Base-by-base conservation (phyloP, 2,329 filamentous ascomycete genomes). In the Ambrosiella cleistominuta region DNA sequence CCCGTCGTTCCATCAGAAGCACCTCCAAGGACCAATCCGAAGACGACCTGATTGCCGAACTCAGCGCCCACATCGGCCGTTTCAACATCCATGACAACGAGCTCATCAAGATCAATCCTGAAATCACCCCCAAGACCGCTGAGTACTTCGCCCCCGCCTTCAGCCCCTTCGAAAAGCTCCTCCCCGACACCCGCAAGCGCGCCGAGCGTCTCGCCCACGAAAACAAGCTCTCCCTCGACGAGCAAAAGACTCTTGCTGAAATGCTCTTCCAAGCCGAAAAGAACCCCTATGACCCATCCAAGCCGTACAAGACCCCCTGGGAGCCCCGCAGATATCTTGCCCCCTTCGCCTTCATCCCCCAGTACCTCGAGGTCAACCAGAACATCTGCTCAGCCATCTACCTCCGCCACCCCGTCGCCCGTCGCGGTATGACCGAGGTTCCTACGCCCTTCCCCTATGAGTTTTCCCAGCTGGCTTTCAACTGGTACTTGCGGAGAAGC, bases 291-390 rank as follows among this genome's bases (percentile, higher is more conserved):
- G 88, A 96, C 70, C 70, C 71, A 52, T 71, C 69, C 59, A 95
- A 95, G 71, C 88, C 93, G 2, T 98, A 98, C 68, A 79, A 79
- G 3, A 96, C 90, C 1, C 93, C 93, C 11, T 98, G 93, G 93
- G 73, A 78, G 63, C 93, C 93, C 11, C 79, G 89, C 58, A 78
- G 85, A 56, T 97, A 80, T 71, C 94, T 98, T 86, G 77, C 80
- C 56, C 83, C 90, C 0, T 98, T 98, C 70, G 89, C 90, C 27
- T 96, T 95, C 70, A 89, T 98, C 64, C 93, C 93, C 9, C 77
- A 86, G 57, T 98, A 97, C 70, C 80, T 98, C 61, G 94, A 98
- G 73, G 93, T 98, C 65, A 96, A 97, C 75, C 93, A 95, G 70
- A 94, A 90, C 67, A 86, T 97, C 65, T 98, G 93, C 71, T 85